phyloP scores from a whole-genome alignment of 1,139 yeast species.

The Diutina neorugosa region DNA sequence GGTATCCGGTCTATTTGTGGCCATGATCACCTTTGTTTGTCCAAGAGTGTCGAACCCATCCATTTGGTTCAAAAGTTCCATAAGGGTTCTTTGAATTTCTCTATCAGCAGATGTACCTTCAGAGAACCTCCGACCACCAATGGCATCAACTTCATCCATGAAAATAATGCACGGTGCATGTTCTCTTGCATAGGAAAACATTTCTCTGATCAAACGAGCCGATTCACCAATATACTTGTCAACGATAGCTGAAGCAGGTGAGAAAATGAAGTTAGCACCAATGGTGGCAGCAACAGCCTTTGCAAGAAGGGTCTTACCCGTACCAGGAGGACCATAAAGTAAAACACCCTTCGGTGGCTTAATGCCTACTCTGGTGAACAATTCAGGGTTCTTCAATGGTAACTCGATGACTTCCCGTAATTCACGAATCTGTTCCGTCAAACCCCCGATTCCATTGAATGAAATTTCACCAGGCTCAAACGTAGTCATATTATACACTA shows the following conservation, averaged over 20 bases:
- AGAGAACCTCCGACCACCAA: conserved; percentile 95
- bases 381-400: conserved; percentile 94
- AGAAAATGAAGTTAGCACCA: conserved; percentile 94
- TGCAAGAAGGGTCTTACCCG: conserved; percentile 92
- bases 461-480: conserved; percentile 95
- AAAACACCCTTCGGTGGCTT: conserved; percentile 97
- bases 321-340: conserved; percentile 98
- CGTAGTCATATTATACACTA: conserved; percentile 96
- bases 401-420: conserved; percentile 95
- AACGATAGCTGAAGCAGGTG: conserved; percentile 97
- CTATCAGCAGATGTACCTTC: conserved; percentile 99
- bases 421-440: conserved; percentile 91
- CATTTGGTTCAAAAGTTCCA: conserved; percentile 97
- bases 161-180: conserved; percentile 98
- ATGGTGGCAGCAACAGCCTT: conserved; percentile 98
- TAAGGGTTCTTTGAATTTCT: conserved; percentile 95
- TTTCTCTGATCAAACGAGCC: conserved; percentile 92
- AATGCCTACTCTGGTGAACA: conserved; percentile 91
- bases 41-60: conserved; percentile 98
- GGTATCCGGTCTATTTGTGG: conserved; percentile 97
- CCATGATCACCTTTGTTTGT: conserved; percentile 97
- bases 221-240: conserved; percentile 98
- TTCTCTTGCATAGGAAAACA: conserved; percentile 97
- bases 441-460: conserved; percentile 94
- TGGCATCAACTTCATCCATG: conserved; percentile 99